Conservation (phyloP, 225 moss, liverwort and hornwort species). For the Sphagnum contortum region DNA sequence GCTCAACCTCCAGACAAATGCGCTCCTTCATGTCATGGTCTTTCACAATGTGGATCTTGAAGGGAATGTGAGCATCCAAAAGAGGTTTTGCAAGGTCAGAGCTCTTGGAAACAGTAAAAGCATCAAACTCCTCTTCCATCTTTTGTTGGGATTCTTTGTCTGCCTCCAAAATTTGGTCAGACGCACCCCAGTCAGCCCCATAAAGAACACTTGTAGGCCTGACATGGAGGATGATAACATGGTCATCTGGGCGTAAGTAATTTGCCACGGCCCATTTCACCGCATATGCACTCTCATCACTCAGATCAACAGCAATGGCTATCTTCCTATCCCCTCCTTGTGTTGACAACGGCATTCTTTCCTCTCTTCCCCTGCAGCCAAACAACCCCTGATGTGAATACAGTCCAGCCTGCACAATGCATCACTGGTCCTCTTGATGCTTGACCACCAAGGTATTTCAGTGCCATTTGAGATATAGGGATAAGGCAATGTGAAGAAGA, state of each 20-base stretch:
- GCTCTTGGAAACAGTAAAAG: conserved; percentile 44
- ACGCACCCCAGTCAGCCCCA: conserved; percentile 64
- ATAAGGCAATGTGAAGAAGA: no score
- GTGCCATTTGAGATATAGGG: no score
- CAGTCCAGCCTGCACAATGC: no score
- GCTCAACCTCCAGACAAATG: conserved; percentile 58
- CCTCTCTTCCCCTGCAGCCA: background rate
- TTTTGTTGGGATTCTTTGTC: conserved; percentile 59
- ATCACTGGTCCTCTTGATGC: no score
- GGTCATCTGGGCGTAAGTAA: conserved; percentile 51
- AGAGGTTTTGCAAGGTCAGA: conserved; percentile 46
- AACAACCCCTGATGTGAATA: no score
- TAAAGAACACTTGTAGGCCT: conserved; percentile 52
- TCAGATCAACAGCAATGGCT: conserved; percentile 57
- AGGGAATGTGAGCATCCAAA: conserved; percentile 44
- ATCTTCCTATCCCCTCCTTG: conserved; percentile 50
- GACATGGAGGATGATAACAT: conserved; percentile 48
- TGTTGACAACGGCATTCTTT: conserved; percentile 38
- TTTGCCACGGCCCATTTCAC: conserved; percentile 60
- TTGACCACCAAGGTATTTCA: no score
- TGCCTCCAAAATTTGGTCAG: conserved; percentile 48
- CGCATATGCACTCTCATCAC: conserved; percentile 56
- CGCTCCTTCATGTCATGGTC: conserved; percentile 68
- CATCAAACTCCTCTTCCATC: conserved; percentile 58
- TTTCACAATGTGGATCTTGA: conserved; percentile 62